These are phyloP conservation scores for Ogataea glucozyma DNA, from an alignment of 805 yeast genomes.

Conservation along the genomic window DNA sequence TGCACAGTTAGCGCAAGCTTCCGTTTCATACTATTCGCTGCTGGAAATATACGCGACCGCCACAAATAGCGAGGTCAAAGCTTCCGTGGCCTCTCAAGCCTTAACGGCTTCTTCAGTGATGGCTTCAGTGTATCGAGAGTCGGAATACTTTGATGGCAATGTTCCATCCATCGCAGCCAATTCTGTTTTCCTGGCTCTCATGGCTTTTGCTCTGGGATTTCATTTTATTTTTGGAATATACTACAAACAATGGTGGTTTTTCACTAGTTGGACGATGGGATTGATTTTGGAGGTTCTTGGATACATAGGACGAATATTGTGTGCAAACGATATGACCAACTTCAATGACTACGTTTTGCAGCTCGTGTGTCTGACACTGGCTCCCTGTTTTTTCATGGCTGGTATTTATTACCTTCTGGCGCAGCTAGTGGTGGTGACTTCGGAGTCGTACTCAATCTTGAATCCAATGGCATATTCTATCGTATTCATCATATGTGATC, in stretches of 20 bases:
- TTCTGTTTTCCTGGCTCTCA: constrained; percentile 53
- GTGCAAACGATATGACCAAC: constrained; percentile 39
- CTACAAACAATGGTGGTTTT: constrained; percentile 66
- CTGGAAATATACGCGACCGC: constrained; percentile 29
- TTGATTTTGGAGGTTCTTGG: constrained; percentile 65
- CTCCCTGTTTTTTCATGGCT: constrained; percentile 84
- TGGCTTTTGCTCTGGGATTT: constrained; percentile 45
- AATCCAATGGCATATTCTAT: constrained; percentile 63
- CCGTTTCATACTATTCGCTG: constrained; percentile 25
- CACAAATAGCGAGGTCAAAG: constrained; percentile 17
- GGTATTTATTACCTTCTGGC: constrained; percentile 76
- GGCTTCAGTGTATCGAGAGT: constrained; percentile 16
- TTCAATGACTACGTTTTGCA: constrained; percentile 57
- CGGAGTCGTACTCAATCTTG: constrained; percentile 49
- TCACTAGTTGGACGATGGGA: constrained; percentile 56
- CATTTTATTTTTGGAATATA: constrained; percentile 47
- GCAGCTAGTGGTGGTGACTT: constrained; percentile 63
- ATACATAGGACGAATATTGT: constrained; percentile 58
- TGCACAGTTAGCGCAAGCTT: constrained; percentile 21
- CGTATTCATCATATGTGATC: constrained; percentile 66
- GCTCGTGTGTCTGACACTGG: constrained; percentile 67
- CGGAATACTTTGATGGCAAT: constrained; percentile 39
- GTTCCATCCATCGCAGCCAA: constrained; percentile 61
- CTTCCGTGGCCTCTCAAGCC: constrained; percentile 24
- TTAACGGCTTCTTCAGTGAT: constrained; percentile 25